Percentiles rank a stretch among this genome's conserved stretches.
Evolutionary conservation across 768 basidiomycete species (phyloP).

Genomic region (Leucocoprinus leucothites): DNA sequence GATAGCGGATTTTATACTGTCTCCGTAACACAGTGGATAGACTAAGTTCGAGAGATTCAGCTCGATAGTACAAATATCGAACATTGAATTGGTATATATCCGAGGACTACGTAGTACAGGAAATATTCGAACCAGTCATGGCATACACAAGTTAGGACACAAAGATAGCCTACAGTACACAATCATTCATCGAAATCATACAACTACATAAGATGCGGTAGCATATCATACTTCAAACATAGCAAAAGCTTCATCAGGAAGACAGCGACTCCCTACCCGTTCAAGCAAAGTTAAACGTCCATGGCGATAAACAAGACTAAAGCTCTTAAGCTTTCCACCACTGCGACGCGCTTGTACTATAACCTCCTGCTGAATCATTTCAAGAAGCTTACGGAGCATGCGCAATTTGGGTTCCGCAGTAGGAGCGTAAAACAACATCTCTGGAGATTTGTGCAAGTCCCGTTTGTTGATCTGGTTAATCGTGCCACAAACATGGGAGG

Average conservation of each 20-base stretch:
- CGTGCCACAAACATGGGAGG: constrained; percentile 48
- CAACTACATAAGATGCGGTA: too few relatives aligned
- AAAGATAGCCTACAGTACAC: too few relatives aligned
- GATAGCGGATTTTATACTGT: too few relatives aligned
- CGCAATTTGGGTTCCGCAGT: constrained; percentile 32
- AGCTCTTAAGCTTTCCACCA: neutral
- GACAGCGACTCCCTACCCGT: constrained; percentile 1
- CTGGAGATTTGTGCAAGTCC: constrained; percentile 32
- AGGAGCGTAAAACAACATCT: constrained; percentile 28
- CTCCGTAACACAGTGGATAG: too few relatives aligned
- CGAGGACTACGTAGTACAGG: too few relatives aligned
- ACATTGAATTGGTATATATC: too few relatives aligned
- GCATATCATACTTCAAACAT: constrained; percentile 6
- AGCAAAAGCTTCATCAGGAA: constrained; percentile 3
- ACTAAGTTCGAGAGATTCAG: too few relatives aligned
- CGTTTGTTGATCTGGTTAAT: constrained; percentile 51
- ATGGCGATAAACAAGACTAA: constrained; percentile 1
- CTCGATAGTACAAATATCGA: too few relatives aligned
- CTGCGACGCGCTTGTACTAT: neutral
- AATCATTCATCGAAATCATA: too few relatives aligned
- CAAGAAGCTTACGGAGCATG: constrained; percentile 35
- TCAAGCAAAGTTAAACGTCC: neutral
- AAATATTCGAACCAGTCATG: too few relatives aligned
- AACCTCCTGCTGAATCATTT: constrained; percentile 34
- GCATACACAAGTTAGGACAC: too few relatives aligned